A percentile compares a stretch with the other conserved stretches of the same genome.
Evolutionary conservation across 345 rosid species (phyloP).

Genomic region (Nephelium lappaceum): DNA sequence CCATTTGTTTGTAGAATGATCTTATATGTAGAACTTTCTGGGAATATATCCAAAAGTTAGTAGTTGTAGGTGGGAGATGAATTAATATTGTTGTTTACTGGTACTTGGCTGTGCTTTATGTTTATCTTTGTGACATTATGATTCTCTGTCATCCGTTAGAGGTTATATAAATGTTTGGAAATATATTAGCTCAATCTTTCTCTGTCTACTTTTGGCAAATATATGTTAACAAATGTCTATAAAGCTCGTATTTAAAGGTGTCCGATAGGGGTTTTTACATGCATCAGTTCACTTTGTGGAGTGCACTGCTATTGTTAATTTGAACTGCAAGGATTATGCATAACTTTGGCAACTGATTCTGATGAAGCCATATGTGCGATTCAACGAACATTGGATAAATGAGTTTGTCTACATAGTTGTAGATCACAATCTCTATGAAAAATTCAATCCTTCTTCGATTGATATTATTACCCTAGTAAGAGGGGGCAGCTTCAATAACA

Average conservation of each 20-base stretch:
- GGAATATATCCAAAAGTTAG: no score
- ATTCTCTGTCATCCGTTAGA: conserved; percentile 12
- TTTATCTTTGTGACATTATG: conserved; percentile 59
- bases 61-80: no score
- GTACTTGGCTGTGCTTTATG: conserved; percentile 15
- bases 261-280: neutral
- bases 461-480: conserved; percentile 58
- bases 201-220: neutral
- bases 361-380: conserved; percentile 46
- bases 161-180: no score
- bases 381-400: conserved; percentile 31
- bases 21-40: no score
- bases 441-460: conserved; percentile 47
- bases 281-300: neutral
- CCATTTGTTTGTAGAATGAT: no score
- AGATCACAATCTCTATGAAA: conserved; percentile 35
- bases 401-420: conserved; percentile 51
- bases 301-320: neutral
- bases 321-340: neutral
- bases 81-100: no score
- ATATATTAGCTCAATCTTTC: no score
- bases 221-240: no score
- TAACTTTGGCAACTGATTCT: neutral
- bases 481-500: neutral
- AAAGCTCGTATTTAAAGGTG: neutral